Percentiles rank a stretch among this genome's conserved stretches.
Conservation (phyloP, 2,329 filamentous ascomycete genomes). For the Stagonosporopsis rhizophila region DNA sequence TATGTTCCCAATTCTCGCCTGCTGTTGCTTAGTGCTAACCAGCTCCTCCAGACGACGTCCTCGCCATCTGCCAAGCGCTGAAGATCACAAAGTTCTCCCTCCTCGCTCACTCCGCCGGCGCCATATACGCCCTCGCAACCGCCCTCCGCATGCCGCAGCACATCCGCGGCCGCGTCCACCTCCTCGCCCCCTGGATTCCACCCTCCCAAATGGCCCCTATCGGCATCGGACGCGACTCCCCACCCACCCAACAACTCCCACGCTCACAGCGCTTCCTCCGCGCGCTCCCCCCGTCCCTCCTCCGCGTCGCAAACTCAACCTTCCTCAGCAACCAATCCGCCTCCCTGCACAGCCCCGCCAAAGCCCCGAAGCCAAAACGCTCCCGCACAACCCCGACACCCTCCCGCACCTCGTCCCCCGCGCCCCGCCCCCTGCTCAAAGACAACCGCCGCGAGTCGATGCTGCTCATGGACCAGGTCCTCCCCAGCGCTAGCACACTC, state of each 20-base stretch:
- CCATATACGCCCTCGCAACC: constrained; percentile 96
- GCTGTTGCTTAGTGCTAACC: constrained; percentile 48
- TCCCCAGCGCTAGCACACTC: constrained; percentile 49
- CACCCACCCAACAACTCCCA: constrained; percentile 85
- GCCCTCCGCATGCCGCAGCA: constrained; percentile 95
- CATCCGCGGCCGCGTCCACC: constrained; percentile 90
- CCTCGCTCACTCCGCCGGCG: constrained; percentile 92
- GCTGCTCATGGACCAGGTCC: constrained; percentile 58
- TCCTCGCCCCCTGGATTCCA: constrained; percentile 96
- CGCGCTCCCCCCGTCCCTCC: constrained; percentile 84
- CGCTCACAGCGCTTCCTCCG: constrained; percentile 91
- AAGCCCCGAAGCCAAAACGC: constrained; percentile 46
- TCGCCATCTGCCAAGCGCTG: constrained; percentile 88
- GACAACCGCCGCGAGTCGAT: constrained; percentile 55
- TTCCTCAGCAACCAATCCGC: constrained; percentile 94
- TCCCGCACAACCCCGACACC: constrained; percentile 39
- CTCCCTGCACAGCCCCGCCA: constrained; percentile 68
- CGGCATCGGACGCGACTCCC: constrained; percentile 72
- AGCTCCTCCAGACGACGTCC: constrained; percentile 75
- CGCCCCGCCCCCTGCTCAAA: constrained; percentile 32
- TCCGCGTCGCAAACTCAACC: constrained; percentile 93
- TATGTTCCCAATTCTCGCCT: constrained; percentile 55
- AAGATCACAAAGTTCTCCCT: constrained; percentile 97
- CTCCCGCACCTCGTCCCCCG: constrained; percentile 19
- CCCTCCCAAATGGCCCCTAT: constrained; percentile 65